These are phyloP conservation scores for Nissolia schottii DNA, from an alignment of 306 rosid genomes.

Conservation along the genomic window DNA sequence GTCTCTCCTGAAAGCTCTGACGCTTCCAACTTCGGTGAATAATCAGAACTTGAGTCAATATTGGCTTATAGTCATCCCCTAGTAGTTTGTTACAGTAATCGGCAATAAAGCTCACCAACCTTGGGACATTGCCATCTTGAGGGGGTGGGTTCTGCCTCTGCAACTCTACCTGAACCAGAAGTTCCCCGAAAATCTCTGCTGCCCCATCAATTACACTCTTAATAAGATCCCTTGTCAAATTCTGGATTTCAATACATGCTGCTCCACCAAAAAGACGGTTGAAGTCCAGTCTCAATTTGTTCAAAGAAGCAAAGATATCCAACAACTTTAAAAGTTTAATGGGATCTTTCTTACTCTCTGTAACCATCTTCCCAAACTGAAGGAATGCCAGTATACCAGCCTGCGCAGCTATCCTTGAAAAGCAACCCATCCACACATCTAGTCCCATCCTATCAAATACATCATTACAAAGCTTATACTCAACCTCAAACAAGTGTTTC, in stretches of 20 bases:
- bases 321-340: slow-evolving; percentile 83
- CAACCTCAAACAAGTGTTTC: slow-evolving; percentile 96
- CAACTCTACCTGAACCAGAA: slow-evolving; percentile 73
- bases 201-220: slow-evolving; percentile 88
- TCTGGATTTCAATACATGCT: slow-evolving; percentile 86
- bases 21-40: slow-evolving; percentile 95
- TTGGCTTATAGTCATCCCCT: slow-evolving; percentile 83
- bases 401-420: slow-evolving; percentile 91
- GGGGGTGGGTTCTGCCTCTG: slow-evolving; percentile 91
- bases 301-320: slow-evolving; percentile 92
- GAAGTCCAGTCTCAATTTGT: slow-evolving; percentile 85
- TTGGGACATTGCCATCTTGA: slow-evolving; percentile 71
- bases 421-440: slow-evolving; percentile 94
- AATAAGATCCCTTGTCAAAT: slow-evolving; percentile 92
- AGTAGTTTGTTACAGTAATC: slow-evolving; percentile 90
- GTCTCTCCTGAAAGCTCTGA: slow-evolving; percentile 80
- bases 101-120: slow-evolving; percentile 71
- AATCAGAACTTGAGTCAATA: slow-evolving; percentile 82
- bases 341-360: slow-evolving; percentile 96
- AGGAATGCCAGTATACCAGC: slow-evolving; percentile 95
- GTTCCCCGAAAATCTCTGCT: slow-evolving; percentile 96
- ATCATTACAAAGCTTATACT: slow-evolving; percentile 91
- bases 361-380: slow-evolving; percentile 92
- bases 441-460: slow-evolving; percentile 88
- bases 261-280: slow-evolving; percentile 92